Conservation (phyloP, 2,329 filamentous ascomycete genomes). For the Paramyrothecium roridum region DNA sequence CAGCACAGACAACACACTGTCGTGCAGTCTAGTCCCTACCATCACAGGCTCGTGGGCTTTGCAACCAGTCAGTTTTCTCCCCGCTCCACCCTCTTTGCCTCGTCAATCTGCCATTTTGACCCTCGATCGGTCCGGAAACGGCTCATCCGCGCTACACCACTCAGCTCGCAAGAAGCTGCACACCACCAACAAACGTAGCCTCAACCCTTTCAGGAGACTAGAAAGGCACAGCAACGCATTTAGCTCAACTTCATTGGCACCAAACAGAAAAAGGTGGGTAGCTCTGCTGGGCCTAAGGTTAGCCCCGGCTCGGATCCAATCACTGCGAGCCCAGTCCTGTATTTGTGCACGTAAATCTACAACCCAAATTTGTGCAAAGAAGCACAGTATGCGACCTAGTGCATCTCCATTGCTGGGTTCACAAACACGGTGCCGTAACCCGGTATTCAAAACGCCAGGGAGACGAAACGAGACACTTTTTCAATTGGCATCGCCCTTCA, state of each 20-base stretch:
- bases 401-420: too few species aligned
- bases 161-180: background rate
- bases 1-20: too few species aligned
- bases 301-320: too few species aligned
- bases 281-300: too few species aligned
- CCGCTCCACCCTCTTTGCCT: background rate
- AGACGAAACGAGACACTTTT: background rate
- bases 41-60: background rate
- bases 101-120: background rate
- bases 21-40: too few species aligned
- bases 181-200: background rate
- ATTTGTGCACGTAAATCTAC: too few species aligned
- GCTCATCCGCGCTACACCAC: background rate
- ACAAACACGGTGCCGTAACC: too few species aligned
- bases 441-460: background rate
- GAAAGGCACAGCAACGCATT: background rate
- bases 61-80: background rate
- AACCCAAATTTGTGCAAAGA: too few species aligned
- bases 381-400: too few species aligned
- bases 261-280: too few species aligned
- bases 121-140: background rate
- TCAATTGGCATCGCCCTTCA: background rate
- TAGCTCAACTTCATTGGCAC: background rate
- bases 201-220: background rate
- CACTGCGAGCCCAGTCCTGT: too few species aligned